phyloP scores from a whole-genome alignment of 257 asterid genomes.

The Lycium ferocissimum region DNA sequence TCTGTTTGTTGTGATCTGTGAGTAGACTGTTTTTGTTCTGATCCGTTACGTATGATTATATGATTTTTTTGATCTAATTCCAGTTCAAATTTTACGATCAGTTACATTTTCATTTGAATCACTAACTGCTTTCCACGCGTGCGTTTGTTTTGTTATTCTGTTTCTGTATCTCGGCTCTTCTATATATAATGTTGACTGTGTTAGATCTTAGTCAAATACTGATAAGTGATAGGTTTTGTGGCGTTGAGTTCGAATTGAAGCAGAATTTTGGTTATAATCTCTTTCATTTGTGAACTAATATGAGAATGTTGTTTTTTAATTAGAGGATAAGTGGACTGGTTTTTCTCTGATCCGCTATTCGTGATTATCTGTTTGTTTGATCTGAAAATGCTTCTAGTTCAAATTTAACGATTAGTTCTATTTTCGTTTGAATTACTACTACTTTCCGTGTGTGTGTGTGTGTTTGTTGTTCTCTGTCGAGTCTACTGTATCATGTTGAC shows the following conservation, averaged over 20 bases:
- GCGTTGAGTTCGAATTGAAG: too few species aligned
- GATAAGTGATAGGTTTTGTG: too few species aligned
- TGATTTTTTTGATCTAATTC: too few species aligned
- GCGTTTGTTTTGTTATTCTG: neutral
- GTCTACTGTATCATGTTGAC: neutral
- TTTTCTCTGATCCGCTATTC: neutral
- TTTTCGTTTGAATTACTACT: neutral
- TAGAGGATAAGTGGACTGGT: too few species aligned
- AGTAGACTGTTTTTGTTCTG: neutral
- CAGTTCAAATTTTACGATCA: too few species aligned
- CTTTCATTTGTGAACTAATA: too few species aligned
- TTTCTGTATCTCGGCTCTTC: neutral
- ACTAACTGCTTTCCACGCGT: too few species aligned
- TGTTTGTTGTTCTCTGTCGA: neutral
- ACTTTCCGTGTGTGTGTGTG: neutral
- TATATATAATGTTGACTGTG: too few species aligned
- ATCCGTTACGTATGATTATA: neutral
- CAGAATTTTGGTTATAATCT: too few species aligned
- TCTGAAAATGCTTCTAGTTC: neutral
- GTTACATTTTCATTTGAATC: too few species aligned
- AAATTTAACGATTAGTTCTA: neutral
- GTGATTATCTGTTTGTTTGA: neutral
- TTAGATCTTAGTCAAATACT: too few species aligned
- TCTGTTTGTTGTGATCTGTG: slow-evolving; percentile 11
- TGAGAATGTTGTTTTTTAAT: too few species aligned